Evolutionary conservation across 225 moss, liverwort and hornwort genomes (phyloP).

Genomic region (Anthoceros angustus): DNA sequence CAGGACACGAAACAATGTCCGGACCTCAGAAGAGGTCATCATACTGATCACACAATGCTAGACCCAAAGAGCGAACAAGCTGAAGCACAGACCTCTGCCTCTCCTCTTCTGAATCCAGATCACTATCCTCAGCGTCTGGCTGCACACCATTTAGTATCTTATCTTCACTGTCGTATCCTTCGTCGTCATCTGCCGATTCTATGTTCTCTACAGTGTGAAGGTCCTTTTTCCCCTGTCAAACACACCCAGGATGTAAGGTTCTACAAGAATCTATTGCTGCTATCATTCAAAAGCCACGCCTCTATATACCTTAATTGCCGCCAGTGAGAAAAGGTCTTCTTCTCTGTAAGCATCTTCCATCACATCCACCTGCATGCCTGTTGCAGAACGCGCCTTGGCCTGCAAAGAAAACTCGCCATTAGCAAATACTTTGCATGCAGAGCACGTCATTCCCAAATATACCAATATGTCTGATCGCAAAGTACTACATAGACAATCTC

Average conservation of each 20-base stretch:
- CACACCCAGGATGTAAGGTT: not conserved
- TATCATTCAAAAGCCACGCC: not conserved
- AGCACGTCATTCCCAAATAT: not conserved
- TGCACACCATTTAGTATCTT: constrained; percentile 44
- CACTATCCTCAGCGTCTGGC: constrained; percentile 36
- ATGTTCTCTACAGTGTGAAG: constrained; percentile 53
- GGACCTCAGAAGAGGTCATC: not conserved
- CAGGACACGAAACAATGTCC: no score
- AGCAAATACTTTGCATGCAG: constrained; percentile 1
- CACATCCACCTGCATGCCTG: constrained; percentile 94
- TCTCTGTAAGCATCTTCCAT: constrained; percentile 87
- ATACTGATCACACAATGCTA: not conserved
- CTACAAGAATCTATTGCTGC: not conserved
- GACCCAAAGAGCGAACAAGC: not conserved
- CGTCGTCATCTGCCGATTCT: constrained; percentile 24
- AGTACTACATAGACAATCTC: not conserved
- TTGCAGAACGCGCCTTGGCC: constrained; percentile 70
- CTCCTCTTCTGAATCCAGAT: constrained; percentile 58
- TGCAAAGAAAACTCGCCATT: constrained; percentile 11
- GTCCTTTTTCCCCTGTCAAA: constrained; percentile 65
- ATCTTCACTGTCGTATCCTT: constrained; percentile 45
- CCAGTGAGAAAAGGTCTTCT: constrained; percentile 61
- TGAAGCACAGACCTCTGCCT: constrained; percentile 34
- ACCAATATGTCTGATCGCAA: not conserved
- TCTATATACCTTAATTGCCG: constrained; percentile 47